Base-by-base conservation (phyloP, 164 flowering plant genomes). In the Vitis rupestris region DNA sequence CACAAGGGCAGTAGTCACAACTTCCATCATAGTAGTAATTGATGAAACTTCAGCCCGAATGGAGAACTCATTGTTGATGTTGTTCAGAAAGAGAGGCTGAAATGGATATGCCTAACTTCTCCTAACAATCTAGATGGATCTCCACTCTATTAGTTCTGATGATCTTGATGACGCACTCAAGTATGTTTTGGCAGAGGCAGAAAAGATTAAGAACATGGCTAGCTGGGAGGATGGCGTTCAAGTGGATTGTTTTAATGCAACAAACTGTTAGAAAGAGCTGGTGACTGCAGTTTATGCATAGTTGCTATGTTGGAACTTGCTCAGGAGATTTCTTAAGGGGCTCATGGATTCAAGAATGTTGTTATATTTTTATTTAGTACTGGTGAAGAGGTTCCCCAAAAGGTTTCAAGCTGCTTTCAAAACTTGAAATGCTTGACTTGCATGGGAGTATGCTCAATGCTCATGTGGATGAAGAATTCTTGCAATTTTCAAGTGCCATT, bases 301-400 rank as follows among this genome's bases (percentile, higher is more conserved):
- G 92, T 91, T 78, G 97, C 90, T 54, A 95, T 95, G 92, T 72
- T 95, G 78, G 99, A 95, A 82, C 97, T 95, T 81, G 96, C 97
- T 75, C 90, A 96, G 70, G 96, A 85, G 10, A 67, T 86, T 82
- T 93, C 98, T 75, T 98, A 95, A 16, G 91, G 94, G 98, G 97
- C 97, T 67, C 97, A 91, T 81, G 96, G 97, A 47, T 91, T 91
- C 58, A 93, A 87, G 76, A 83, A 87, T 70, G 78, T 85, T 78
- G 83, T 95, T 58, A 91, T 95, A 71, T 93, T 95, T 75, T 77
- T 95, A 52, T 90, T 95, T 66, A 95, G 91, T 75, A 90, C 96
- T 60, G 99, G 99, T 57, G 99, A 95, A 74, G 99, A 95, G 79
- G 99, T 23, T 23, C 23, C 9, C 97, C 97, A 3, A 73, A 79